Conservation (phyloP, 1,284 basidiomycete genomes). For the Inonotus obliquus region DNA sequence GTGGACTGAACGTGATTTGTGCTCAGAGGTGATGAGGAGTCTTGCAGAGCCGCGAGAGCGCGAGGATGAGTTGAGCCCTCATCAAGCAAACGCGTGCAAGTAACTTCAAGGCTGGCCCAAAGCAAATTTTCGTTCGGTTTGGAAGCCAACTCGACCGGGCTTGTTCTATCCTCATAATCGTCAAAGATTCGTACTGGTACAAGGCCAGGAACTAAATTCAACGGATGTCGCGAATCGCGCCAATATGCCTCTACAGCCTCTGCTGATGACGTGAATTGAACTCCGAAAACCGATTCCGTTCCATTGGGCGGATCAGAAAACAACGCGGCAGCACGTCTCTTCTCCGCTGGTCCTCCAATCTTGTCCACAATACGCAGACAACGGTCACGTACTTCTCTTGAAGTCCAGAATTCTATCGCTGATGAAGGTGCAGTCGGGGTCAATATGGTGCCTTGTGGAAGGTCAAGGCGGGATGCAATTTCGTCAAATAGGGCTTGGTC, state of each 20-base stretch:
- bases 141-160: background rate
- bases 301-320: conserved; percentile 32
- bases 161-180: conserved; percentile 16
- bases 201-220: conserved; percentile 48
- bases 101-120: conserved; percentile 4
- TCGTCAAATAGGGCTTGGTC: conserved; percentile 58
- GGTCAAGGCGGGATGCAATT: conserved; percentile 43
- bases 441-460: background rate
- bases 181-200: conserved; percentile 42
- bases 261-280: background rate
- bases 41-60: background rate
- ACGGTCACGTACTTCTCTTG: conserved; percentile 63
- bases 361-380: conserved; percentile 66
- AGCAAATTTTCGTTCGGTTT: conserved; percentile 1
- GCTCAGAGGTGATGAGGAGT: background rate
- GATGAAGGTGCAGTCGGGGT: conserved; percentile 4
- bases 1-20: background rate
- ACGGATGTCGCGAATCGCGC: conserved; percentile 55
- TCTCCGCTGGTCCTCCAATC: conserved; percentile 65
- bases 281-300: background rate
- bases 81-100: conserved; percentile 10
- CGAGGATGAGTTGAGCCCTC: conserved; percentile 6
- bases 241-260: conserved; percentile 39
- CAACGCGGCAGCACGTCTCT: conserved; percentile 51
- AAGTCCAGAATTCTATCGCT: conserved; percentile 66